Base-by-base conservation (phyloP, 2,329 filamentous ascomycete genomes). In the Zymoseptoria pseudotritici region DNA sequence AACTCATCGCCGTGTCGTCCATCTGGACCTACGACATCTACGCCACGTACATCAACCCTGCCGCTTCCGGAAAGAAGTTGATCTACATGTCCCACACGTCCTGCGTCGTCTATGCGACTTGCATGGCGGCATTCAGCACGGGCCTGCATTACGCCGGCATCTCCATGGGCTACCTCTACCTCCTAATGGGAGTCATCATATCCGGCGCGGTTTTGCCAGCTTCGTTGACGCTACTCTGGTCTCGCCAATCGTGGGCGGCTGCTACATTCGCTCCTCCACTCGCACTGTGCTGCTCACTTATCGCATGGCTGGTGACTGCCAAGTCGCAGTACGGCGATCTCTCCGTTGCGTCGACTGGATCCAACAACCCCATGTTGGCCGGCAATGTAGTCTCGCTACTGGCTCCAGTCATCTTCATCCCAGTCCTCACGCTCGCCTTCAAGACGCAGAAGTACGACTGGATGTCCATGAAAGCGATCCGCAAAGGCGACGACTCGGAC, bases 111-210 rank as follows among this genome's bases (percentile, higher is more conserved):
- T 96, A 92, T 69, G 87, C 89, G 0, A 66, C 91, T 20, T 80
- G 89, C 67, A 93, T 96, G 78, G 89, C 90, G 13, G 83, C 79
- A 1, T 90, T 95, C 74, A 86, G 86, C 0, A 89, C 90, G 0
- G 90, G 89, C 0, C 82, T 94, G 0, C 72, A 77, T 65, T 79
- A 79, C 63, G 76, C 76, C 21, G 76, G 74, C 20, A 88, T 96
- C 62, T 87, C 84, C 10, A 94, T 96, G 89, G 91, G 91, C 10
- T 95, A 92, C 69, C 80, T 95, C 2, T 95, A 95, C 70, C 78
- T 96, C 1, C 83, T 96, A 71, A 96, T 96, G 91, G 92, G 91
- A 7, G 89, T 91, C 55, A 90, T 96, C 69, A 94, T 96, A 70
- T 91, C 87, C 0, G 85, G 89, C 0, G 91, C 90, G 2, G 70